Evolutionary conservation across 2,329 filamentous ascomycete genomes (phyloP).

Genomic region (Aspergillus aculeatus): DNA sequence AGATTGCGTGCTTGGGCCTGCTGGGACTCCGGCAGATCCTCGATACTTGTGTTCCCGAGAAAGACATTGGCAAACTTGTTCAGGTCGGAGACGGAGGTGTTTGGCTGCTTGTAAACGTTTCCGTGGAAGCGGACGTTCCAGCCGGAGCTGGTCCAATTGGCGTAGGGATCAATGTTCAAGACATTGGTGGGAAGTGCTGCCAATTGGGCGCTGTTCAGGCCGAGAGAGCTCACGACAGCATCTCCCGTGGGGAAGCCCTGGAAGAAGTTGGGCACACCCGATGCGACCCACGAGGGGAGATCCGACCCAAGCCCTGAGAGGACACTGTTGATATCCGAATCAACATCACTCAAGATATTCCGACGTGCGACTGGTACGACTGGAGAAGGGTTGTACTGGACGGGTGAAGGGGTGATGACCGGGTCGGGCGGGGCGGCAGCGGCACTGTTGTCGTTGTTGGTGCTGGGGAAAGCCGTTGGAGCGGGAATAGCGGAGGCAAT

Average conservation of each 20-base stretch:
- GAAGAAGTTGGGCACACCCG: constrained; percentile 3
- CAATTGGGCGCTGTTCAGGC: constrained; percentile 2
- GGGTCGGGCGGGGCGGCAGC: not conserved
- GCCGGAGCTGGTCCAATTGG: constrained; percentile 3
- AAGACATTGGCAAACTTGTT: not conserved
- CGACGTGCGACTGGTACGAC: not conserved
- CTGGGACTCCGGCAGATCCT: not conserved
- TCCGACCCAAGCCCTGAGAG: constrained; percentile 2
- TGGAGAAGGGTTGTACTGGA: not conserved
- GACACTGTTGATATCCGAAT: not conserved
- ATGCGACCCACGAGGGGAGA: constrained; percentile 1
- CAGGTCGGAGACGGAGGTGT: constrained; percentile 4
- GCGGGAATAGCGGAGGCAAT: constrained; percentile 2
- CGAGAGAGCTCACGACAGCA: not conserved
- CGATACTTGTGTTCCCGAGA: not conserved
- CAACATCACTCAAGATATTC: not conserved
- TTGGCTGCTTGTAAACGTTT: constrained; percentile 2
- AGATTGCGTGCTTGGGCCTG: not conserved
- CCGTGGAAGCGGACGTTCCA: constrained; percentile 5
- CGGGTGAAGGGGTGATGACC: not conserved
- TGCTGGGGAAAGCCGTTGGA: not conserved
- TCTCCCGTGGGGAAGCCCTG: constrained; percentile 1
- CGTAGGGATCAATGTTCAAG: constrained; percentile 1
- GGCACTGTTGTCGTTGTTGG: not conserved
- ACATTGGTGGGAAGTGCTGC: constrained; percentile 2